Conservation (phyloP, 2,329 filamentous ascomycete genomes). For the Monosporascus sp. region DNA sequence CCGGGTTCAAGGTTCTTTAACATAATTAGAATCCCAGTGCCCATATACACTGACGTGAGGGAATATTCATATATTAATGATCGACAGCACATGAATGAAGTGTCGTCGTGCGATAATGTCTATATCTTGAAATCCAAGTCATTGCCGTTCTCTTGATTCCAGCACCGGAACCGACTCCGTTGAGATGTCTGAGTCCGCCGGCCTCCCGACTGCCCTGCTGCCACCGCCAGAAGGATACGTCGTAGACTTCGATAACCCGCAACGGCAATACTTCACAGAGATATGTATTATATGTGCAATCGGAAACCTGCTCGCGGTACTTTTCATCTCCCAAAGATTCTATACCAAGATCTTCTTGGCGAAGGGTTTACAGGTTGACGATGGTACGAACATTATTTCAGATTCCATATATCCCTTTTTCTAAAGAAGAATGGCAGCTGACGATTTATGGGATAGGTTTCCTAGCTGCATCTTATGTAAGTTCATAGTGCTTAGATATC, state of each 20-base stretch:
- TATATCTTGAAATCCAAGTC: no score
- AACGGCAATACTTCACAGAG: not conserved
- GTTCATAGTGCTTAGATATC: not conserved
- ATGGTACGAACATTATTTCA: conserved; percentile 1
- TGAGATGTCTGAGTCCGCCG: no score
- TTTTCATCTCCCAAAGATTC: conserved; percentile 2
- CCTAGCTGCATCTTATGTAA: not conserved
- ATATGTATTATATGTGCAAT: conserved; percentile 1
- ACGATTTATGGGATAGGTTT: not conserved
- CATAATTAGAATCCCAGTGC: no score
- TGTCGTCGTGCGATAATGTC: no score
- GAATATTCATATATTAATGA: no score
- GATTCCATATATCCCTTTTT: no score
- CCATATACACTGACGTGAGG: no score
- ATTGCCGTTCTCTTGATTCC: no score
- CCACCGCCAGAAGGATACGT: conserved; percentile 5
- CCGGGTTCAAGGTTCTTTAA: no score
- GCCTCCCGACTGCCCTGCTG: not conserved
- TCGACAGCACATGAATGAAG: no score
- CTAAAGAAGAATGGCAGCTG: no score
- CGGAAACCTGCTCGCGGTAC: not conserved
- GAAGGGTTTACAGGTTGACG: conserved; percentile 3
- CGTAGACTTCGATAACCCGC: conserved; percentile 5
- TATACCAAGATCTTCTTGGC: conserved; percentile 1
- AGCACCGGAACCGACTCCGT: no score